Base-by-base conservation (phyloP, 352 stramenopile species). In the Phytophthora idaei region DNA sequence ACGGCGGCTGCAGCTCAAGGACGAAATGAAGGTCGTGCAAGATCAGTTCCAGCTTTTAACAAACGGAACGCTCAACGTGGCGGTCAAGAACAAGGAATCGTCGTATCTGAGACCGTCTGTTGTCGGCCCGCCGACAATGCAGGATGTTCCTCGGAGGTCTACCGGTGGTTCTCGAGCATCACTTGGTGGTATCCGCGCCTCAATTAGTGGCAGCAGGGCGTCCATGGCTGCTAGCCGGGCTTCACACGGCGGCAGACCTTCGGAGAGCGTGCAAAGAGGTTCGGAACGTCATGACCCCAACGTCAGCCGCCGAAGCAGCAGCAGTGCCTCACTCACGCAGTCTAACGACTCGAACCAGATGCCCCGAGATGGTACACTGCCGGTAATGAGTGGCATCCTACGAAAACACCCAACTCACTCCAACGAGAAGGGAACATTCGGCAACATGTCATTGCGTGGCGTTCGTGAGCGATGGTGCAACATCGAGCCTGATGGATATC, bases 371-470 rank as follows among this genome's bases (percentile, higher is more conserved):
- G 61, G 64, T 21, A 55, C 56, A 25, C 61, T 90, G 62, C 85
- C 83, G 21, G 63, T 53, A 3, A 78, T 84, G 53, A 78, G 69
- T 39, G 87, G 87, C 2, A 65, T 81, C 39, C 63, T 94, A 44
- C 84, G 87, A 57, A 94, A 94, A 53, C 83, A 93, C 52, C 80
- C 87, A 4, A 91, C 79, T 36, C 80, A 92, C 52, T 92, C 81
- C 37, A 93, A 94, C 44, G 87, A 94, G 62, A 89, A 82, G 59
- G 75, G 87, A 0, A 48, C 90, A 39, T 90, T 94, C 29, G 83
- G 81, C 15, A 92, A 92, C 58, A 92, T 94, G 80, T 90, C 80
- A 25, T 50, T 94, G 10, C 81, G 84, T 27, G 87, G 87, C 8
- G 80, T 90, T 54, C 83, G 85, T 0, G 84, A 93, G 9, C 81